phyloP scores from a whole-genome alignment of 495 filamentous ascomycete species.

The Neurospora sp. region DNA sequence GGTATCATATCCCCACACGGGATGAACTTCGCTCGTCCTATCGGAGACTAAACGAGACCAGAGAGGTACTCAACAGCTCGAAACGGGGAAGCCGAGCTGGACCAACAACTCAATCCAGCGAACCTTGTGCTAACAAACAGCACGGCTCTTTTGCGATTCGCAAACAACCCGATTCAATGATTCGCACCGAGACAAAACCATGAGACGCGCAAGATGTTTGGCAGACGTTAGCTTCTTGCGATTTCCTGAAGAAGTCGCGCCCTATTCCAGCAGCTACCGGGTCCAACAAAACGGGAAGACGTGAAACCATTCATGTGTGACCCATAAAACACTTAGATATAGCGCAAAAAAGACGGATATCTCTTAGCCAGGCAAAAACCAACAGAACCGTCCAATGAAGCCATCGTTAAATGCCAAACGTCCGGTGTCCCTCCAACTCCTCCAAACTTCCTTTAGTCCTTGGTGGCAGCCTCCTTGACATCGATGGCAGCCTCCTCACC shows the following conservation, averaged over 20 bases:
- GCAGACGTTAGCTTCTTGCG: conserved; percentile 21
- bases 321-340: conserved; percentile 9
- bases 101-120: background rate
- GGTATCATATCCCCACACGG: background rate
- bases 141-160: background rate
- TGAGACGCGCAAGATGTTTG: conserved; percentile 1
- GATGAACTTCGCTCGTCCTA: background rate
- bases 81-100: background rate
- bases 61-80: background rate
- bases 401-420: conserved; percentile 5
- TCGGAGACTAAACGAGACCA: background rate
- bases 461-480: conserved; percentile 72
- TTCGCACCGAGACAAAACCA: background rate
- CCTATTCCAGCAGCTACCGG: conserved; percentile 8
- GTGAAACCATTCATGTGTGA: background rate
- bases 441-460: conserved; percentile 2
- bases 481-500: conserved; percentile 87
- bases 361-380: conserved; percentile 8
- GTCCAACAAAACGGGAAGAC: background rate
- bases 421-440: conserved; percentile 8
- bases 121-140: background rate
- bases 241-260: conserved; percentile 8
- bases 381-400: conserved; percentile 6
- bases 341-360: conserved; percentile 19
- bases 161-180: background rate